Evolutionary conservation across 345 rosid species (phyloP).

Genomic region (Dipteronia dyeriana): DNA sequence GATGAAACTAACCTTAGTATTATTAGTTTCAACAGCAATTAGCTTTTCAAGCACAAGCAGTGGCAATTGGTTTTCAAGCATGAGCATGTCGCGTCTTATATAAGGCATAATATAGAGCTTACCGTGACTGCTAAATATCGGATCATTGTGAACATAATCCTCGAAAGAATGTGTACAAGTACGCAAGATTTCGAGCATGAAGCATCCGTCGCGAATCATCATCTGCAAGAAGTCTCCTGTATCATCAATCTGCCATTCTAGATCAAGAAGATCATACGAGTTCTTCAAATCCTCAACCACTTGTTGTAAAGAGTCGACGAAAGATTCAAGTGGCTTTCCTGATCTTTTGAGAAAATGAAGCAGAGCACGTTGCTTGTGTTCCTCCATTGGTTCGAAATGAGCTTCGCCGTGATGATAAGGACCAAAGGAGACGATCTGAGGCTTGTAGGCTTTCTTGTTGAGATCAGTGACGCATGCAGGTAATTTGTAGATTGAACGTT

Average conservation of each 20-base stretch:
- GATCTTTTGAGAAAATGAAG: conserved; percentile 38
- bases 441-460: conserved; percentile 40
- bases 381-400: conserved; percentile 42
- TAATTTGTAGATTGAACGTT: conserved; percentile 44
- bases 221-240: conserved; percentile 28
- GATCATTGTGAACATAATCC: conserved; percentile 42
- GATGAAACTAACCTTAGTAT: too few species aligned
- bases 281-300: conserved; percentile 28
- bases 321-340: conserved; percentile 18
- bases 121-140: conserved; percentile 50
- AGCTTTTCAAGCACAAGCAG: conserved; percentile 35
- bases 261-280: conserved; percentile 31
- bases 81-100: conserved; percentile 48
- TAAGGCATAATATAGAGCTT: conserved; percentile 33
- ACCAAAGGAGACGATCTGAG: conserved; percentile 43
- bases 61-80: conserved; percentile 60
- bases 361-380: conserved; percentile 43
- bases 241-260: conserved; percentile 19
- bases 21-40: conserved; percentile 22
- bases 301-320: conserved; percentile 23
- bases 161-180: not conserved
- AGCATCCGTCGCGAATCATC: conserved; percentile 55
- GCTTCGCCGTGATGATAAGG: conserved; percentile 40
- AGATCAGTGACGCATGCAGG: conserved; percentile 32
- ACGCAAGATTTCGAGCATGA: conserved; percentile 49